A percentile compares a stretch with the other conserved stretches of the same genome.
Conservation (phyloP, 441 rosid species). For the Euphorbia celastroides region DNA sequence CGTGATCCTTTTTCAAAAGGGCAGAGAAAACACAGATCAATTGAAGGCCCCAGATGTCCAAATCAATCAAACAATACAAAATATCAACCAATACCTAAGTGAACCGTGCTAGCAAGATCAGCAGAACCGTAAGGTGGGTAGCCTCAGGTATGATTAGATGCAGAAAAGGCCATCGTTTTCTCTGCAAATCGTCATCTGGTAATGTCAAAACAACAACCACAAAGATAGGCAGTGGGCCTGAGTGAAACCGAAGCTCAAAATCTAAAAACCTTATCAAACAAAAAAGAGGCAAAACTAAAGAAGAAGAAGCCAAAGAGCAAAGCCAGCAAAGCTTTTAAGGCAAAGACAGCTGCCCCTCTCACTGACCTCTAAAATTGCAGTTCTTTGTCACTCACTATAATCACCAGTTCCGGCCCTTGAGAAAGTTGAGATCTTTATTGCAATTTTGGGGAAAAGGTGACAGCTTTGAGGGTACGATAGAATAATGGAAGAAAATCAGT, state of each 20-base stretch:
- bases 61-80: slow-evolving; percentile 27
- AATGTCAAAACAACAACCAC: slow-evolving; percentile 15
- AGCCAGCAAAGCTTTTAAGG: slow-evolving; percentile 23
- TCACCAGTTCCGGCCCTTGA: slow-evolving; percentile 15
- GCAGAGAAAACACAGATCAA: slow-evolving; percentile 13
- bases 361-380: slow-evolving; percentile 8
- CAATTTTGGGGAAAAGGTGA: not conserved
- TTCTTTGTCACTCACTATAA: slow-evolving; percentile 2
- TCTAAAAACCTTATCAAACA: not conserved
- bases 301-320: too few relatives aligned
- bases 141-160: slow-evolving; percentile 25
- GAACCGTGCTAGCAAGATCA: slow-evolving; percentile 24
- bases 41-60: slow-evolving; percentile 30
- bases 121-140: slow-evolving; percentile 25
- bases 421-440: too few relatives aligned
- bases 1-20: too few relatives aligned
- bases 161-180: too few relatives aligned
- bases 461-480: not conserved
- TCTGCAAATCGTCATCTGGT: slow-evolving; percentile 36
- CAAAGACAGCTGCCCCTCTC: slow-evolving; percentile 47
- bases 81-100: slow-evolving; percentile 18
- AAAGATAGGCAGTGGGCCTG: slow-evolving; percentile 17
- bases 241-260: not conserved
- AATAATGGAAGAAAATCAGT: not conserved
- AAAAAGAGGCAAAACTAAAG: slow-evolving; percentile 11